Percentiles rank a stretch among this genome's conserved stretches.
phyloP scores from a whole-genome alignment of 208 protist species.

The Crithidia bombi region DNA sequence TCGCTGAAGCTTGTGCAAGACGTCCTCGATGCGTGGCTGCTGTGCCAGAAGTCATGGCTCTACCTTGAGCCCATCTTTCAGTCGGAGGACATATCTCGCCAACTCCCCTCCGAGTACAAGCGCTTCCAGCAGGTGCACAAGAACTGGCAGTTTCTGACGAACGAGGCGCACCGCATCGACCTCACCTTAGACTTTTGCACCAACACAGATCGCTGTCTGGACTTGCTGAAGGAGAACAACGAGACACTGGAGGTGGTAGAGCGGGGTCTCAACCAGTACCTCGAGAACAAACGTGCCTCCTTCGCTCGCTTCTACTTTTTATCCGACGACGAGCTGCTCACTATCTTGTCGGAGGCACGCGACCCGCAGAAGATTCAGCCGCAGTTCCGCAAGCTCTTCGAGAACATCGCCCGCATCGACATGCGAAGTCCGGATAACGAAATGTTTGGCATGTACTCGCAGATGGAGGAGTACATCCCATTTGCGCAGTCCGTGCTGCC shows the following conservation, averaged over 20 bases:
- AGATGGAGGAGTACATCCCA: constrained; percentile 95
- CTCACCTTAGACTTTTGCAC: constrained; percentile 88
- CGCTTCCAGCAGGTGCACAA: constrained; percentile 94
- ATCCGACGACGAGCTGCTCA: constrained; percentile 93
- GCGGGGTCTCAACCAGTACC: constrained; percentile 96
- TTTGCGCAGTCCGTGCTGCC: constrained; percentile 94
- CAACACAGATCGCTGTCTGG: constrained; percentile 79
- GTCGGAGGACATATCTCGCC: constrained; percentile 95
- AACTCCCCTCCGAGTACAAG: constrained; percentile 94
- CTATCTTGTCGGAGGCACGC: constrained; percentile 95
- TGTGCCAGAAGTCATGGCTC: constrained; percentile 95
- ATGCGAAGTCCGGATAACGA: constrained; percentile 89
- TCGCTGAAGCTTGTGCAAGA: constrained; percentile 89
- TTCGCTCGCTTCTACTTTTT: constrained; percentile 96
- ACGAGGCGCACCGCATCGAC: constrained; percentile 79
- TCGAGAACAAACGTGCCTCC: constrained; percentile 95
- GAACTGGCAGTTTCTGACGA: constrained; percentile 94
- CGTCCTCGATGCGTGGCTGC: constrained; percentile 95
- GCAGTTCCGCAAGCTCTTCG: constrained; percentile 97
- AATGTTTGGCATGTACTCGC: constrained; percentile 96
- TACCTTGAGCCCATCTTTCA: constrained; percentile 98
- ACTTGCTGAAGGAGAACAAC: constrained; percentile 93
- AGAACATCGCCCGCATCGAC: constrained; percentile 94
- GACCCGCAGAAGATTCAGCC: constrained; percentile 96
- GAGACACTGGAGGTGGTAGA: constrained; percentile 96